Base-by-base conservation (phyloP, 2,329 filamentous ascomycete genomes). In the Trichophyton mentagrophytes region DNA sequence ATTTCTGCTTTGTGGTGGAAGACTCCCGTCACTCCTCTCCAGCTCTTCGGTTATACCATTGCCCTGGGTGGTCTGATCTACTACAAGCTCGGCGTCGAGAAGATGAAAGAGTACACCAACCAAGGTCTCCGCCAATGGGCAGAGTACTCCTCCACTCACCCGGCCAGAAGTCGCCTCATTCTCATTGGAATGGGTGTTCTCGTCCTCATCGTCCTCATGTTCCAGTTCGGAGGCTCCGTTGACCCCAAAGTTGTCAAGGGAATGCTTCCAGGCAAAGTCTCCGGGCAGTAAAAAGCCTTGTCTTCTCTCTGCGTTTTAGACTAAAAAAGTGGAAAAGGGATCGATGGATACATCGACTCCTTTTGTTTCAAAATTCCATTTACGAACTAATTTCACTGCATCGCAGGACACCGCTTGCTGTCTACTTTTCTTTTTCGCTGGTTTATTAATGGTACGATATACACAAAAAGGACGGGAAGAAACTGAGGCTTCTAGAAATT, bases 61-160 rank as follows among this genome's bases (percentile, higher is more conserved):
- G 88, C 89, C 44, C 79, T 86, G 17, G 76, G 77, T 60, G 84
- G 84, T 67, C 79, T 86, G 22, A 74, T 86, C 68, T 85, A 84
- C 79, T 86, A 86, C 79, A 85, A 85, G 79, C 81, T 86, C 59
- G 84, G 84, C 73, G 81, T 82, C 62, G 90, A 95, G 63, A 87
- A 90, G 73, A 78, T 96, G 71, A 91, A 87, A 80, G 87, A 87
- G 70, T 90, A 92, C 73, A 76, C 87, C 62, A 79, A 80, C 64
- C 85, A 90, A 67, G 86, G 81, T 60, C 80, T 81, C 70, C 87
- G 90, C 71, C 82, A 85, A 63, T 95, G 90, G 90, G 86, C 87
- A 58, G 90, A 96, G 70, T 90, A 93, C 67, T 90, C 90, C 62
- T 84, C 84, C 68, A 81, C 80, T 65, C 87, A 86, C 71, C 91